Evolutionary conservation across 345 rosid species (phyloP).

Genomic region (Raphanus sativus): DNA sequence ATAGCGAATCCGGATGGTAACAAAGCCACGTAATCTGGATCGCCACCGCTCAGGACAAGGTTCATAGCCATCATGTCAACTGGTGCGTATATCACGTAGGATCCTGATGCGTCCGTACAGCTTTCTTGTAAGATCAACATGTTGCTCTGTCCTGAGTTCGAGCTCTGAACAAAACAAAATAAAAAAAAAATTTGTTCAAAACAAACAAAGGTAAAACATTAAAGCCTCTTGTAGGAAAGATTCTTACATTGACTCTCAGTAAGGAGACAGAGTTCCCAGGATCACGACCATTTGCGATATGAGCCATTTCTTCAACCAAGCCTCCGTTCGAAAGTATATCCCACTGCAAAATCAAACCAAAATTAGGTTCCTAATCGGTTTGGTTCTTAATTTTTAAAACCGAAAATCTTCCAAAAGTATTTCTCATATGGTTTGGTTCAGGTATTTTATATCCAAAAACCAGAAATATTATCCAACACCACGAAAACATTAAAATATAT

Average conservation of each 20-base stretch:
- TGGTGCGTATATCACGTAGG: conserved; percentile 92
- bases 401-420: too few relatives aligned
- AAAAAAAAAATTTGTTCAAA: not conserved
- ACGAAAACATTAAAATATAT: too few relatives aligned
- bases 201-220: not conserved
- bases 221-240: not conserved
- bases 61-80: conserved; percentile 88
- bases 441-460: too few relatives aligned
- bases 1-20: conserved; percentile 96
- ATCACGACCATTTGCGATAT: conserved; percentile 93
- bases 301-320: conserved; percentile 91
- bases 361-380: too few relatives aligned
- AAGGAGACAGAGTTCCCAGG: conserved; percentile 87
- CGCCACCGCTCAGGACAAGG: conserved; percentile 73
- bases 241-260: conserved; percentile 72
- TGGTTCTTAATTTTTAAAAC: too few relatives aligned
- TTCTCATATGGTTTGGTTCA: too few relatives aligned
- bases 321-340: conserved; percentile 98
- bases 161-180: conserved; percentile 46
- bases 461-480: too few relatives aligned
- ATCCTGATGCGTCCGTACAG: conserved; percentile 78
- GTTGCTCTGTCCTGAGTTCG: conserved; percentile 90
- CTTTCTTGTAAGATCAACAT: conserved; percentile 96
- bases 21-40: conserved; percentile 87
- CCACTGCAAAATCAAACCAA: conserved; percentile 53